A percentile compares a stretch with the other conserved stretches of the same genome.
Conservation (phyloP, 2,329 filamentous ascomycete species). For the Cladosporium halotolerans region DNA sequence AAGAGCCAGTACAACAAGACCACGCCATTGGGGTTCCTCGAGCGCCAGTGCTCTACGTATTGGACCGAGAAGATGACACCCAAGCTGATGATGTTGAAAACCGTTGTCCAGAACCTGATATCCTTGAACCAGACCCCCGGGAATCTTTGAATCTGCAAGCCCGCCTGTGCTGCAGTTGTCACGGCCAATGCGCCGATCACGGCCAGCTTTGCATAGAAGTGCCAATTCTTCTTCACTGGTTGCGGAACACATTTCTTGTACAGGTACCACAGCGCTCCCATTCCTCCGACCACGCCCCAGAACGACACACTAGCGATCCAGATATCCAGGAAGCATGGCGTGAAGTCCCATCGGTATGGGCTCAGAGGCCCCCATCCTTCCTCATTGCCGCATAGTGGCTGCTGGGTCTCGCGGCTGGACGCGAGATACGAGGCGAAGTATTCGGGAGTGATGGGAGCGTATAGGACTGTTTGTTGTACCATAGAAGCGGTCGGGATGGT, state of each 20-base stretch:
- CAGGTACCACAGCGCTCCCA: conserved; percentile 73
- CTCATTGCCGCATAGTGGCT: conserved; percentile 77
- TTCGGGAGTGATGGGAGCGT: conserved; percentile 3
- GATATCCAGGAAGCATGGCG: conserved; percentile 93
- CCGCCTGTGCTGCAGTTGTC: conserved; percentile 65
- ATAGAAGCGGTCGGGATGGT: conserved; percentile 8
- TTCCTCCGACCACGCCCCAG: conserved; percentile 73
- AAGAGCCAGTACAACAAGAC: conserved; percentile 91
- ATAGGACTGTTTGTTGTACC: conserved; percentile 13
- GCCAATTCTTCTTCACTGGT: conserved; percentile 73
- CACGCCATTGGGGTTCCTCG: conserved; percentile 78
- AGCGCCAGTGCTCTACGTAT: conserved; percentile 78
- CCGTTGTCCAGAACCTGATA: conserved; percentile 78
- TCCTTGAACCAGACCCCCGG: conserved; percentile 67
- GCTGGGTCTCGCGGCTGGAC: conserved; percentile 29
- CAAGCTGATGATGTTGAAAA: conserved; percentile 65
- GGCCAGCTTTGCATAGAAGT: conserved; percentile 85
- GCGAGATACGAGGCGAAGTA: conserved; percentile 26
- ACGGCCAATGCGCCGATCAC: conserved; percentile 62
- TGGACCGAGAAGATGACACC: conserved; percentile 71
- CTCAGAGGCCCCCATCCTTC: conserved; percentile 97
- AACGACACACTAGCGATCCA: conserved; percentile 70
- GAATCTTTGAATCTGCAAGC: conserved; percentile 66
- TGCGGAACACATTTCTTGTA: conserved; percentile 61
- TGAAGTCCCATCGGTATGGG: conserved; percentile 83